Conservation (phyloP, 2,329 filamentous ascomycete species). For the Verticillium isaacii region DNA sequence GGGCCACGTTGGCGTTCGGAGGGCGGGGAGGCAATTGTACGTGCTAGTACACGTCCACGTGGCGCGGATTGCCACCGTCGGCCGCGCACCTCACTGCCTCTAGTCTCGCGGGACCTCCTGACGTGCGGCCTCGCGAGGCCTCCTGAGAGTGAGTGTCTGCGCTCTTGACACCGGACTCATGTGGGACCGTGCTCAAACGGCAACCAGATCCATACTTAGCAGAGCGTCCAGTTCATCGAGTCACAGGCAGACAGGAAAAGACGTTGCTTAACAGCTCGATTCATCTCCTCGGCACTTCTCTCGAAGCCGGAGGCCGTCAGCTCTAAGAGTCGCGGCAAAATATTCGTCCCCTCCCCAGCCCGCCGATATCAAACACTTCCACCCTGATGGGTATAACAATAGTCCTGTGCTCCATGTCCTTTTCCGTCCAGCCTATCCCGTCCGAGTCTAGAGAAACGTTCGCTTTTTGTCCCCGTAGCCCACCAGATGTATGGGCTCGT, state of each 20-base stretch:
- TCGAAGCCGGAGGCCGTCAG: conserved; percentile 1
- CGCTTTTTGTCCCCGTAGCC: background rate
- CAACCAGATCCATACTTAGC: too few species aligned
- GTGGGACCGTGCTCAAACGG: too few species aligned
- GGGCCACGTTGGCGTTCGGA: background rate
- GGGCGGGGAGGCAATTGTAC: background rate
- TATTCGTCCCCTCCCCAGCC: background rate
- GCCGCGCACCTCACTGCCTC: background rate
- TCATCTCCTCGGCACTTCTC: conserved; percentile 3
- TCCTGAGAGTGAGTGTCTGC: background rate
- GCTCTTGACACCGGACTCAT: too few species aligned
- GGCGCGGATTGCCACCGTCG: background rate
- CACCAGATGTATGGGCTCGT: background rate
- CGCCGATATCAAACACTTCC: background rate
- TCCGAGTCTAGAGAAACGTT: background rate
- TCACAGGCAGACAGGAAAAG: background rate
- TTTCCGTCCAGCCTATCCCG: background rate
- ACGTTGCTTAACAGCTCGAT: background rate
- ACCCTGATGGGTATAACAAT: background rate
- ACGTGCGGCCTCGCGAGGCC: background rate
- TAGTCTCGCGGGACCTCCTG: background rate
- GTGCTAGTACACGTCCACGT: background rate
- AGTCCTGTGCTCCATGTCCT: background rate
- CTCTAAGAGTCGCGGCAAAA: background rate
- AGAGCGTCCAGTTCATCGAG: too few species aligned